Evolutionary conservation across 805 yeast genomes (phyloP).

Genomic region (Candida nanaspora): DNA sequence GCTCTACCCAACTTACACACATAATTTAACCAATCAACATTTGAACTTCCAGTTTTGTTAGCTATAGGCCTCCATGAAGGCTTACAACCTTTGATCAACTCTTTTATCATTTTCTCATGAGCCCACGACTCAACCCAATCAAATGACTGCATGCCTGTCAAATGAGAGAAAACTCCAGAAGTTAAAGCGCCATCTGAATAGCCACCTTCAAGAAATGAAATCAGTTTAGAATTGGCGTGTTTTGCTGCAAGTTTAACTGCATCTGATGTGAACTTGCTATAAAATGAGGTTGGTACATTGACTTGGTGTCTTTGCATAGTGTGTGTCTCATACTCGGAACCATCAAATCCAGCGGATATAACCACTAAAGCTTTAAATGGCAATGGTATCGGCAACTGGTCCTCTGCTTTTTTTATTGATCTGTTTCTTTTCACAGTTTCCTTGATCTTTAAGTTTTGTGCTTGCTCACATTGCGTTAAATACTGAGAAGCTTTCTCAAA

Average conservation of each 20-base stretch:
- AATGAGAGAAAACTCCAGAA: conserved; percentile 74
- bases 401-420: conserved; percentile 20
- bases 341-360: conserved; percentile 87
- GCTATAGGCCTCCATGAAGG: conserved; percentile 39
- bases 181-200: conserved; percentile 76
- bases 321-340: conserved; percentile 74
- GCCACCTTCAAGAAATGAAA: conserved; percentile 79
- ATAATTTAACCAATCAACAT: background rate
- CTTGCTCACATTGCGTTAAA: conserved; percentile 40
- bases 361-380: conserved; percentile 53
- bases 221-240: conserved; percentile 44
- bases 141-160: conserved; percentile 57
- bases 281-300: conserved; percentile 76
- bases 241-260: conserved; percentile 64
- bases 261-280: conserved; percentile 64
- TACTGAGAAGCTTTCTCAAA: conserved; percentile 63
- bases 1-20: conserved; percentile 55
- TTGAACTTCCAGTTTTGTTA: background rate
- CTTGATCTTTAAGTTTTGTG: conserved; percentile 25
- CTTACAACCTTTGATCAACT: conserved; percentile 61
- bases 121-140: conserved; percentile 65
- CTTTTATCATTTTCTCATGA: conserved; percentile 51
- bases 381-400: conserved; percentile 18
- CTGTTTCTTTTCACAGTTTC: conserved; percentile 2
- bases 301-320: conserved; percentile 82